phyloP scores from a whole-genome alignment of 257 asterid genomes.

The Solanum ahanhuiri region DNA sequence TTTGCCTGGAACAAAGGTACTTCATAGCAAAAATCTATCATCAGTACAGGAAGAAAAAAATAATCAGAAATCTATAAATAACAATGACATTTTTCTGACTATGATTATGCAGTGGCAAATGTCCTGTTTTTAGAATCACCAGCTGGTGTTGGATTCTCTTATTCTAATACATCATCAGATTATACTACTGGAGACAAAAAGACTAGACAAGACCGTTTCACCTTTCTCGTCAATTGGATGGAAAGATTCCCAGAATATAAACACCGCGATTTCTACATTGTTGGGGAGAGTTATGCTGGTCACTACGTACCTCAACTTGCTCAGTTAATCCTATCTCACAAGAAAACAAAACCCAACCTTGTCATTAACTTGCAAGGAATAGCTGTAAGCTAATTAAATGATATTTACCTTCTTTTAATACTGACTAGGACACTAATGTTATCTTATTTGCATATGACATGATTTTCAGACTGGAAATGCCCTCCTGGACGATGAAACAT shows the following conservation, averaged over 20 bases:
- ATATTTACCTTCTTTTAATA: background rate
- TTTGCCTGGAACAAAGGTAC: slow-evolving; percentile 14
- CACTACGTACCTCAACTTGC: slow-evolving; percentile 11
- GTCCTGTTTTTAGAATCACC: slow-evolving; percentile 12
- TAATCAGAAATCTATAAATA: background rate
- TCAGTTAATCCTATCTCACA: background rate
- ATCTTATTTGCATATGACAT: background rate
- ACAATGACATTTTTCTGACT: background rate
- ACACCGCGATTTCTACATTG: slow-evolving; percentile 4
- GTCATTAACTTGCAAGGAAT: slow-evolving; percentile 8
- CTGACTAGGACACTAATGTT: background rate
- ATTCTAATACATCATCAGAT: slow-evolving; percentile 10
- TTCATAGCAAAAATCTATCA: background rate
- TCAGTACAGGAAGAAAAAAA: background rate
- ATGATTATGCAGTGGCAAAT: slow-evolving; percentile 5
- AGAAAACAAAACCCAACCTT: background rate
- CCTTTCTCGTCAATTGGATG: slow-evolving; percentile 11
- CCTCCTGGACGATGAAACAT: slow-evolving; percentile 17
- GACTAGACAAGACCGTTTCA: background rate
- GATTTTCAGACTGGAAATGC: slow-evolving; percentile 60
- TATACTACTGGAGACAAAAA: slow-evolving; percentile 3
- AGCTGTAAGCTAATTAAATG: background rate
- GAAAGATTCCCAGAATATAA: slow-evolving; percentile 12
- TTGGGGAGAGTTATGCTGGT: slow-evolving; percentile 18
- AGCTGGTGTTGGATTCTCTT: slow-evolving; percentile 18